These are phyloP conservation scores for Candida silvicultrix DNA, from an alignment of 805 yeast species.

Conservation along the genomic window DNA sequence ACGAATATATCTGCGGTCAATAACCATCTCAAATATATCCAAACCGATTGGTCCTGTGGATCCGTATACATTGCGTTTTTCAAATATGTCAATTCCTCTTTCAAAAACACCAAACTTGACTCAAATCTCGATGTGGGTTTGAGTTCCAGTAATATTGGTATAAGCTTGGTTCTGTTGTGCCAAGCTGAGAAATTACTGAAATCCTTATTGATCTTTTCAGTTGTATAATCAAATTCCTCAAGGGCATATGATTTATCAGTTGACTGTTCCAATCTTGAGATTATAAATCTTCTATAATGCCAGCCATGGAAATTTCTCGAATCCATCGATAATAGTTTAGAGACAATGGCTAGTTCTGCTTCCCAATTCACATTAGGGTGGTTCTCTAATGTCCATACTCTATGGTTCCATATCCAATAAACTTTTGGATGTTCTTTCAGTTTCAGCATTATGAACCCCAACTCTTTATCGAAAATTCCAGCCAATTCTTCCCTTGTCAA, in stretches of 20 bases:
- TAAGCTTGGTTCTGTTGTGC: conserved; percentile 78
- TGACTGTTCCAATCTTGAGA: conserved; percentile 28
- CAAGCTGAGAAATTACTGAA: conserved; percentile 94
- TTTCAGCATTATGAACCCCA: conserved; percentile 50
- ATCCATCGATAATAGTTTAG: conserved; percentile 62
- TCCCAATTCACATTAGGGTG: conserved; percentile 56
- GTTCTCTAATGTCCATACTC: conserved; percentile 70
- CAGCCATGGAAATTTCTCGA: conserved; percentile 92
- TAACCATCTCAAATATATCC: conserved; percentile 88
- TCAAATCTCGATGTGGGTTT: conserved; percentile 18
- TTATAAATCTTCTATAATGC: conserved; percentile 82
- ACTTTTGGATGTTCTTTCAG: conserved; percentile 75
- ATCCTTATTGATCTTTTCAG: conserved; percentile 69
- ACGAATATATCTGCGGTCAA: conserved; percentile 29
- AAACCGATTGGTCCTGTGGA: conserved; percentile 88
- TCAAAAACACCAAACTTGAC: conserved; percentile 32
- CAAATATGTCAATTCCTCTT: conserved; percentile 57
- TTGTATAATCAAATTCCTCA: conserved; percentile 71
- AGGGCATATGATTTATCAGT: conserved; percentile 25
- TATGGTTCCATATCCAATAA: conserved; percentile 96
- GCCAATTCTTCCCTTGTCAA: conserved; percentile 16
- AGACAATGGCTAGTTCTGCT: conserved; percentile 64
- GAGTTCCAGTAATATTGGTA: conserved; percentile 42
- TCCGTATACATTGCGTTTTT: conserved; percentile 88
- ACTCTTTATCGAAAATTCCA: conserved; percentile 44